Evolutionary conservation across 106 monocot species (phyloP), one percentile per base, ranked within the genome.

Genomic region (Dioscorea alata): DNA sequence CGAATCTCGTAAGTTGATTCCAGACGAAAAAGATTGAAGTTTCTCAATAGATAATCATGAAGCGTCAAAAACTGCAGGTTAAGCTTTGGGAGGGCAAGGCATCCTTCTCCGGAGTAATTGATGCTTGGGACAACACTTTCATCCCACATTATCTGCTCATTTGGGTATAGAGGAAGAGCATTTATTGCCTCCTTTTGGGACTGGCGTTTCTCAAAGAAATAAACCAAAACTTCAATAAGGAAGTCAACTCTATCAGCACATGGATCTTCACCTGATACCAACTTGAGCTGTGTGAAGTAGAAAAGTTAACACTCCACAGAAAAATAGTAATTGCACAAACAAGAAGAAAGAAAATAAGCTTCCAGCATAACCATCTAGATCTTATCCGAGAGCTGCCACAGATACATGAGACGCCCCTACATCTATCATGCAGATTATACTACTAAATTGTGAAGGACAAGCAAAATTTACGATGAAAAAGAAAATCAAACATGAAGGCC

Each of bases 91-190:
- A 99, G 89, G 58, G 99, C 99, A 33, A 99, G 80, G 67, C 99
- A 99, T 2, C 99, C 99, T 79, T 99, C 99, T 50, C 99, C 99
- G 48, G 90, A 93, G 69, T 99, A 99, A 75, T 99, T 99, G 50
- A 99, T 99, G 73, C 99, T 99, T 48, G 99, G 99, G 52, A 99
- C 93, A 60, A 99, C 53, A 63, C 93, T 93, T 59, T 99, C 99
- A 78, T 99, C 90, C 99, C 99, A 99, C 99, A 99, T 99, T 75
- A 99, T 90, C 79, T 99, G 87, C 67, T 99, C 99, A 50, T 99
- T 99, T 56, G 99, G 99, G 70, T 99, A 99, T 4, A 99, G 77
- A 65, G 99, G 99, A 68, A 99, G 83, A 66, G 99, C 99, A 82
- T 99, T 99, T 78, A 99, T 93, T 61, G 99, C 99, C 70, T 99